phyloP scores from a whole-genome alignment of 1,139 yeast genomes.

The Blastobotrys apis region DNA sequence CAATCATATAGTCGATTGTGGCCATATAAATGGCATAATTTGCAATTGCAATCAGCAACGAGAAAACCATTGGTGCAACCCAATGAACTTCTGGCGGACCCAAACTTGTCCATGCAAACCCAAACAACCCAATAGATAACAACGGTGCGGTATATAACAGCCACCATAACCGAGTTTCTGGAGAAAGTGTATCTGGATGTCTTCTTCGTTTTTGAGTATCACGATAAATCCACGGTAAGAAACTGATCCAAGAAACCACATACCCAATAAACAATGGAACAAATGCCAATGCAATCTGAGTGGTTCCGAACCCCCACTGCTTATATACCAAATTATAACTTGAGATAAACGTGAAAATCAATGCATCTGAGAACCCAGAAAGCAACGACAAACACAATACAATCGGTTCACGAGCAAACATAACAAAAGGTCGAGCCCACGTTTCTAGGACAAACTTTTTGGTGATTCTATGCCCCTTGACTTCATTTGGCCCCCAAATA shows the following conservation, averaged over 20 bases:
- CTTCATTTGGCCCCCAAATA: conserved; percentile 36
- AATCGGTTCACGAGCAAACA: conserved; percentile 40
- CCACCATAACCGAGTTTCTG: conserved; percentile 16
- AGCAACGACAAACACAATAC: conserved; percentile 39
- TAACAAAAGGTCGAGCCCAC: conserved; percentile 40
- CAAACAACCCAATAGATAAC: conserved; percentile 39
- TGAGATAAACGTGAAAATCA: conserved; percentile 41
- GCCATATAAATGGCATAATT: conserved; percentile 41
- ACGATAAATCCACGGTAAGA: conserved; percentile 32
- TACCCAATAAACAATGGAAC: conserved; percentile 37
- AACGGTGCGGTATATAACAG: conserved; percentile 30
- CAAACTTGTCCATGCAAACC: conserved; percentile 41
- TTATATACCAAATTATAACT: conserved; percentile 37
- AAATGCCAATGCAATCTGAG: conserved; percentile 36
- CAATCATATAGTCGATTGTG: conserved; percentile 41
- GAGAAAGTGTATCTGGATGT: conserved; percentile 10
- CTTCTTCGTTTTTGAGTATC: conserved; percentile 19
- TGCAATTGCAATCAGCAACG: conserved; percentile 38
- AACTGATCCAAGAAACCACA: conserved; percentile 31
- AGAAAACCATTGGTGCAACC: conserved; percentile 41
- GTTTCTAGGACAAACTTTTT: conserved; percentile 31
- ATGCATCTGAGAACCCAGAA: conserved; percentile 41
- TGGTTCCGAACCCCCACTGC: conserved; percentile 29
- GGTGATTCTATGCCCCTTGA: conserved; percentile 22
- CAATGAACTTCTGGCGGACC: conserved; percentile 37